Evolutionary conservation across 352 stramenopile genomes (phyloP).

Genomic region (Globisporangium radiosum): DNA sequence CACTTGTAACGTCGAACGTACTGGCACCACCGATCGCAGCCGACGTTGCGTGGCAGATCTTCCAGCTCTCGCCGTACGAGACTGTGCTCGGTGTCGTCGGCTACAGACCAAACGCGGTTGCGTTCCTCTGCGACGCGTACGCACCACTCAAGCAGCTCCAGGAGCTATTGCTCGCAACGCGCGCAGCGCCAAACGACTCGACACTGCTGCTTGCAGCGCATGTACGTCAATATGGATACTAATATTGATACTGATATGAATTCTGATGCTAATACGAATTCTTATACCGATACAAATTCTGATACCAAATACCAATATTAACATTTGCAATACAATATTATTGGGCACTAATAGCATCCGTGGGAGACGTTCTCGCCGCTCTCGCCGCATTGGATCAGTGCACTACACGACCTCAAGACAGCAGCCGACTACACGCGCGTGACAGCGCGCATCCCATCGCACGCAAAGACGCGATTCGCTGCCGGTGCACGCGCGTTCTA

Average conservation of each 20-base stretch:
- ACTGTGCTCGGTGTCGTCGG: constrained; percentile 50
- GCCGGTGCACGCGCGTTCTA: constrained; percentile 29
- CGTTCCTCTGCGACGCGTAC: constrained; percentile 72
- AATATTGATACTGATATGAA: not conserved
- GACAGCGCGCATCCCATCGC: constrained; percentile 33
- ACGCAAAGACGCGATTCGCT: constrained; percentile 45
- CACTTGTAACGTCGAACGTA: constrained; percentile 37
- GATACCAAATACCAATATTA: not conserved
- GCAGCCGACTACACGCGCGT: constrained; percentile 38
- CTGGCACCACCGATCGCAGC: constrained; percentile 64
- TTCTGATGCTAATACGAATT: not conserved
- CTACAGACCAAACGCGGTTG: constrained; percentile 50
- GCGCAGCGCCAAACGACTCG: constrained; percentile 6
- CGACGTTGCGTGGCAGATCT: constrained; percentile 81
- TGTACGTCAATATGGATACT: constrained; percentile 20
- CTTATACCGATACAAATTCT: no score
- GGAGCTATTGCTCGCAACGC: constrained; percentile 33
- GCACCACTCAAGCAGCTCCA: constrained; percentile 53
- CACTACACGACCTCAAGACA: constrained; percentile 39
- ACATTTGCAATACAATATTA: not conserved
- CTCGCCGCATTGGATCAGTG: constrained; percentile 55
- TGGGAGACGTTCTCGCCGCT: constrained; percentile 83
- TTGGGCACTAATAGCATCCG: constrained; percentile 38
- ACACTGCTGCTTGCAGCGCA: constrained; percentile 28
- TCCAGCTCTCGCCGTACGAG: constrained; percentile 73